Evolutionary conservation across 352 stramenopile species (phyloP), one percentile per base, ranked within the genome.

Genomic region (Pythium plurisporium): DNA sequence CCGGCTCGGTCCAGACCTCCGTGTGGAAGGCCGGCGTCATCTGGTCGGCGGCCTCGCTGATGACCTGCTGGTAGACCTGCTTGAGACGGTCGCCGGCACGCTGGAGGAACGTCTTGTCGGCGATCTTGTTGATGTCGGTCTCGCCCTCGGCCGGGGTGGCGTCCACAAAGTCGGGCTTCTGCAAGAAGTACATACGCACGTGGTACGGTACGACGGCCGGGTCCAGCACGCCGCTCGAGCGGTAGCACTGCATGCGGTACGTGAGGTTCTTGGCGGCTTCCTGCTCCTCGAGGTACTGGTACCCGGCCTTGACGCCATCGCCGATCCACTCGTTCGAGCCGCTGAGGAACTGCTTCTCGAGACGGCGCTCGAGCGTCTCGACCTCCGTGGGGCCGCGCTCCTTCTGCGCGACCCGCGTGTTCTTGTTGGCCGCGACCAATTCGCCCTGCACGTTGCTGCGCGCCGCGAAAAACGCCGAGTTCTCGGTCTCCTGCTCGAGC

Each of bases 161-260:
- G 33, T 86, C 68, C 5, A 81, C 73, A 51, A 76, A 93, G 64
- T 89, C 56, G 4, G 83, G 80, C 61, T 89, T 53, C 55, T 89
- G 79, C 42, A 93, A 50, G 61, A 93, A 93, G 65, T 93, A 93
- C 73, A 93, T 86, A 62, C 83, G 80, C 59, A 93, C 79, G 64
- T 93, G 83, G 50, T 80, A 91, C 4, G 82, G 82, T 52, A 93
- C 79, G 14, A 74, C 52, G n/a, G 69, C 55, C 4, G 80, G 59
- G 63, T 93, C 82, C n/a, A 93, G 60, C 62, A 93, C 77, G 30
- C 82, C 82, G 49, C 69, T 68, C 15, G 79, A 89, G 52, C 83
- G 83, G 74, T 93, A 93, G 79, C 83, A 93, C 61, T 93, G 83
- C 59, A 93, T 78, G 46, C 83, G 79, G 73, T 90, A 90, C 4